Evolutionary conservation across 768 basidiomycete genomes (phyloP).

Genomic region (Calvatia gigantea): DNA sequence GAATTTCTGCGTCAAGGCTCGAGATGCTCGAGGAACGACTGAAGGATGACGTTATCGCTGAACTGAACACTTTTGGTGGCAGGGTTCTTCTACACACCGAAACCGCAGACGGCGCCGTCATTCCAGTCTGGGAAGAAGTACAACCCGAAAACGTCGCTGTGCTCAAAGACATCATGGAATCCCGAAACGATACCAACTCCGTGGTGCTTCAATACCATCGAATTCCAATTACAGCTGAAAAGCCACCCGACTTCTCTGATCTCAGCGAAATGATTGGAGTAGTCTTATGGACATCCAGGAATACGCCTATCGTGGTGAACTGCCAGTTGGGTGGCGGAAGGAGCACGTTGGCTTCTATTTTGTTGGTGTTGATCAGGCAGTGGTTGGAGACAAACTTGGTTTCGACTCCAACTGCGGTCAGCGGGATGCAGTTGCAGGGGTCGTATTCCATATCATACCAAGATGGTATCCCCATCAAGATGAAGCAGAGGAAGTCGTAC

Average conservation of each 20-base stretch:
- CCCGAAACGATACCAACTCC: slow-evolving; percentile 40
- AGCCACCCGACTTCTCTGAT: slow-evolving; percentile 70
- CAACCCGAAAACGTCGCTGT: slow-evolving; percentile 67
- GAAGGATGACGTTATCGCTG: slow-evolving; percentile 81
- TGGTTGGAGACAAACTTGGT: slow-evolving; percentile 62
- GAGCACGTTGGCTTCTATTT: slow-evolving; percentile 85
- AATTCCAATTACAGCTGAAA: slow-evolving; percentile 92
- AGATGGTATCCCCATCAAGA: slow-evolving; percentile 14
- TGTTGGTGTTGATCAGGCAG: slow-evolving; percentile 77
- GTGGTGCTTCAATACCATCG: slow-evolving; percentile 75
- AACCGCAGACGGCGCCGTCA: slow-evolving; percentile 78
- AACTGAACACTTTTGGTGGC: slow-evolving; percentile 81
- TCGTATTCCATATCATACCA: slow-evolving; percentile 43
- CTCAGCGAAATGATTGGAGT: slow-evolving; percentile 76
- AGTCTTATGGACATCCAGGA: slow-evolving; percentile 62
- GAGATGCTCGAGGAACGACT: slow-evolving; percentile 91
- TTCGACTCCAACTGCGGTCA: slow-evolving; percentile 23
- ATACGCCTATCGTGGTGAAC: slow-evolving; percentile 87
- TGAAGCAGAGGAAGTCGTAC: slow-evolving; percentile 21
- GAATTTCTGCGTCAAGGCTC: slow-evolving; percentile 86
- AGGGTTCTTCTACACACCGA: slow-evolving; percentile 88
- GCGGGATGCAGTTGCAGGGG: slow-evolving; percentile 29
- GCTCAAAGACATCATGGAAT: slow-evolving; percentile 84
- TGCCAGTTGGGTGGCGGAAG: slow-evolving; percentile 93
- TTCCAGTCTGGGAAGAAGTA: slow-evolving; percentile 95